phyloP scores from a whole-genome alignment of 2,329 filamentous ascomycete species.

The Malbranchea zuffiana region DNA sequence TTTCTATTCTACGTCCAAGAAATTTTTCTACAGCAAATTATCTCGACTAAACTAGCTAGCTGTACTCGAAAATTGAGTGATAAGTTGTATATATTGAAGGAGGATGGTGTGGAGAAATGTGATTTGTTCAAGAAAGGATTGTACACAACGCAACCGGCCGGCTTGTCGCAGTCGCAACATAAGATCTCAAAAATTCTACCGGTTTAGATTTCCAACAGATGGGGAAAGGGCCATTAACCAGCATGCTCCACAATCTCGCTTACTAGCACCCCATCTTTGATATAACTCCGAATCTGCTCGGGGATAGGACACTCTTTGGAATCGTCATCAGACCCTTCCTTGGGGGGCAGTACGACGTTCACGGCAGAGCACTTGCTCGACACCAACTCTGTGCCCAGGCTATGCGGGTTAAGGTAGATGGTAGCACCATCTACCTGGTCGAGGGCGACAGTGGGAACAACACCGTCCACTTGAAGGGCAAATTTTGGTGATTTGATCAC shows the following conservation, averaged over 20 bases:
- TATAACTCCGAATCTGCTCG: conserved; percentile 76
- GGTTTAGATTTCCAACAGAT: too few relatives aligned
- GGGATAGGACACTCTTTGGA: conserved; percentile 80
- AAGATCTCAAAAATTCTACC: too few relatives aligned
- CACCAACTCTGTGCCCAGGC: conserved; percentile 68
- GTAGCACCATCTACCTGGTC: conserved; percentile 88
- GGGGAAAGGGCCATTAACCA: conserved; percentile 32
- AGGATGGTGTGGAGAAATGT: too few relatives aligned
- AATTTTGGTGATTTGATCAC: conserved; percentile 94
- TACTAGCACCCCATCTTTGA: conserved; percentile 64
- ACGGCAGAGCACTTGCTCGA: conserved; percentile 78
- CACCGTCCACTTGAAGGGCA: conserved; percentile 80
- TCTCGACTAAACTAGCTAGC: too few relatives aligned
- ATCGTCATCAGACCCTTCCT: conserved; percentile 57
- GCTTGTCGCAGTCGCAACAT: too few relatives aligned
- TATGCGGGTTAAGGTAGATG: conserved; percentile 75
- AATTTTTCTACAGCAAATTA: too few relatives aligned
- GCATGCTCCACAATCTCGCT: conserved; percentile 95
- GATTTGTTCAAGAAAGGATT: too few relatives aligned
- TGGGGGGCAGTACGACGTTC: conserved; percentile 72
- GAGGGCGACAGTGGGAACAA: conserved; percentile 74
- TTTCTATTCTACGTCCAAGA: too few relatives aligned
- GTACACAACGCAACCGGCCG: too few relatives aligned
- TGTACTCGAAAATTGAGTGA: too few relatives aligned
- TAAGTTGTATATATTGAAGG: too few relatives aligned